Conservation (phyloP, 768 basidiomycete genomes). For the Suillus weaverae region DNA sequence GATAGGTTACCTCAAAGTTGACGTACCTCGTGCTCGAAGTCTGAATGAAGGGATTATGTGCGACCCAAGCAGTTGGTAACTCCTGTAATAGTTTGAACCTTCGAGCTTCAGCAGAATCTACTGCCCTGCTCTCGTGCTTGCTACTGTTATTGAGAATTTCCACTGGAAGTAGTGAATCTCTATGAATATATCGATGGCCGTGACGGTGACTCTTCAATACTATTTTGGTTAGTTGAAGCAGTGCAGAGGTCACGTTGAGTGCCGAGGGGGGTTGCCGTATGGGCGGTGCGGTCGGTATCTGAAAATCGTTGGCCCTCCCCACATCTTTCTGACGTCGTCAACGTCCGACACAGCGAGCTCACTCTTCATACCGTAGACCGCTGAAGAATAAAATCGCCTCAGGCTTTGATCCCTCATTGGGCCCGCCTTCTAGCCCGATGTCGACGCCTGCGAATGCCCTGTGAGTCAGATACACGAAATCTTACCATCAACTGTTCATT, state of each 20-base stretch:
- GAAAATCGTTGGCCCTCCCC: conserved; percentile 22
- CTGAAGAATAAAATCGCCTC: neutral
- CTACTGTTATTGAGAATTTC: neutral
- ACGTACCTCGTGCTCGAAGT: conserved; percentile 5
- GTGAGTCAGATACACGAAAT: conserved; percentile 20
- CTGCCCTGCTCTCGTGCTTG: neutral
- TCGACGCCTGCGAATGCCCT: conserved; percentile 25
- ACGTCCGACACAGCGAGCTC: conserved; percentile 10
- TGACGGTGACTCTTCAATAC: neutral
- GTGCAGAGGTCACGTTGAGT: neutral
- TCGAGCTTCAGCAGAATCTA: neutral
- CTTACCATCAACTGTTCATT: neutral
- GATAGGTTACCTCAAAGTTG: conserved; percentile 1
- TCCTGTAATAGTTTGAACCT: neutral
- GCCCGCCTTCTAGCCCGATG: conserved; percentile 21
- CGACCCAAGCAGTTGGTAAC: neutral
- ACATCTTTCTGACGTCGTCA: conserved; percentile 19
- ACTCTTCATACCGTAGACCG: neutral
- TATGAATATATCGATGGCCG: neutral
- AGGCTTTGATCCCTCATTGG: conserved; percentile 3
- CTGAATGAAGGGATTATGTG: neutral
- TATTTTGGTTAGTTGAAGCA: neutral
- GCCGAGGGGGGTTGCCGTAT: conserved; percentile 9
- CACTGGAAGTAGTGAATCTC: neutral
- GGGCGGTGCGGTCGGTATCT: conserved; percentile 27